phyloP scores from a whole-genome alignment of 441 rosid species.

The Metrosideros polymorpha region DNA sequence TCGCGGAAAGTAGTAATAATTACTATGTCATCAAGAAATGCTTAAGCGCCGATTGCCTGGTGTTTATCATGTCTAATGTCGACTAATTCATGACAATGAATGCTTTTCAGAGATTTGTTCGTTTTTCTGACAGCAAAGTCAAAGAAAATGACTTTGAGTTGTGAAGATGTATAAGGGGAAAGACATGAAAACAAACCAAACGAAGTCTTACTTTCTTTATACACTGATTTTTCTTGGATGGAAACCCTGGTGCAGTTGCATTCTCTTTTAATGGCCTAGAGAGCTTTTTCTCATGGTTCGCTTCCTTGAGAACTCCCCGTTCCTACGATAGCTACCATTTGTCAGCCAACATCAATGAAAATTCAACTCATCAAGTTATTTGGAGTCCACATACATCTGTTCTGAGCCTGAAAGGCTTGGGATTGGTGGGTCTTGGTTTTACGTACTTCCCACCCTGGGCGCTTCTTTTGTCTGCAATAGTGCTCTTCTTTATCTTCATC shows the following conservation, averaged over 20 bases:
- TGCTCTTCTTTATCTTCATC: conserved; percentile 30
- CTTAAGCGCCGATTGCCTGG: background rate
- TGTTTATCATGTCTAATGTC: background rate
- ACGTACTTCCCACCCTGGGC: conserved; percentile 28
- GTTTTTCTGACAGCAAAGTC: conserved; percentile 11
- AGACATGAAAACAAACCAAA: background rate
- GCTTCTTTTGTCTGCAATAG: conserved; percentile 3
- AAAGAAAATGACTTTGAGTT: background rate
- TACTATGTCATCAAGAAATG: background rate
- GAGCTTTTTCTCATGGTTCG: conserved; percentile 54
- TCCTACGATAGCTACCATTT: conserved; percentile 26
- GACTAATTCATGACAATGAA: background rate
- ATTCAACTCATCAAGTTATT: background rate
- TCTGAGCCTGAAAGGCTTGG: conserved; percentile 88
- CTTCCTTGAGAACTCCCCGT: conserved; percentile 64
- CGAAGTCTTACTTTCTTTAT: conserved; percentile 15
- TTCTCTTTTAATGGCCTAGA: conserved; percentile 27
- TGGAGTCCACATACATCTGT: conserved; percentile 52
- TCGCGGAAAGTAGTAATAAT: background rate
- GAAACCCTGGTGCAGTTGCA: conserved; percentile 3
- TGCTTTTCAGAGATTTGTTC: background rate
- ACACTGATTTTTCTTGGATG: conserved; percentile 12
- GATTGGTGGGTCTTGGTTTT: conserved; percentile 74
- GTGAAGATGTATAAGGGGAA: background rate
- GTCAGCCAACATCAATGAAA: conserved; percentile 3